phyloP scores from a whole-genome alignment of 2,329 filamentous ascomycete species.

The Keithomyces neogunnii region DNA sequence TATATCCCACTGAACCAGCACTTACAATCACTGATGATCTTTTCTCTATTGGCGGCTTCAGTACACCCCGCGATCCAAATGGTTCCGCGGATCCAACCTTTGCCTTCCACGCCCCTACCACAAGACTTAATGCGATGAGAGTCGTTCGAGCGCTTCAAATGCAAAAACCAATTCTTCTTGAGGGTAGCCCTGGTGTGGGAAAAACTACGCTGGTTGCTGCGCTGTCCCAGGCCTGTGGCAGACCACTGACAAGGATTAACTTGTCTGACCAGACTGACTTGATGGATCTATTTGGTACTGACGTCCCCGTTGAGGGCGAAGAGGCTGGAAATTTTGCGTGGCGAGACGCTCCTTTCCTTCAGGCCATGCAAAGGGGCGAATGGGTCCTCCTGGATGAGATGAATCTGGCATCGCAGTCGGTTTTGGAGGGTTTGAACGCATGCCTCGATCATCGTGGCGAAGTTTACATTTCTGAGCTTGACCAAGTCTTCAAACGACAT shows the following conservation, averaged over 20 bases:
- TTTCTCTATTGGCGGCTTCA: slow-evolving; percentile 68
- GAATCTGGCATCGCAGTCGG: slow-evolving; percentile 95
- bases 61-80: slow-evolving; percentile 44
- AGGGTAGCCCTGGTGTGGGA: slow-evolving; percentile 95
- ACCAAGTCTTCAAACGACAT: slow-evolving; percentile 87
- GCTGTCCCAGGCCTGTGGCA: slow-evolving; percentile 69
- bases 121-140: slow-evolving; percentile 80
- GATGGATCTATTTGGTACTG: slow-evolving; percentile 94
- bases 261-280: slow-evolving; percentile 96
- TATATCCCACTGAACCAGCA: slow-evolving; percentile 57
- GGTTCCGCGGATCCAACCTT: slow-evolving; percentile 25
- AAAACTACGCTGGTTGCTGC: slow-evolving; percentile 92
- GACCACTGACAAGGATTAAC: slow-evolving; percentile 86
- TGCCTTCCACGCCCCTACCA: slow-evolving; percentile 83
- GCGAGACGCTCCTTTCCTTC: slow-evolving; percentile 90
- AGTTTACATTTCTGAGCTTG: slow-evolving; percentile 89
- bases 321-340: slow-evolving; percentile 86
- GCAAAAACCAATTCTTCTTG: slow-evolving; percentile 82
- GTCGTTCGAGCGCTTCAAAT: slow-evolving; percentile 84
- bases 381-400: slow-evolving; percentile 98
- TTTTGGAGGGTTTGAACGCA: slow-evolving; percentile 91
- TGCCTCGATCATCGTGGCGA: slow-evolving; percentile 95
- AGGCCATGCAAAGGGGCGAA: slow-evolving; percentile 92
- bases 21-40: slow-evolving; percentile 42
- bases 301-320: slow-evolving; percentile 90